Percentiles rank a stretch among this genome's conserved stretches.
phyloP scores from a whole-genome alignment of 306 rosid species.

The Abrus precatorius region DNA sequence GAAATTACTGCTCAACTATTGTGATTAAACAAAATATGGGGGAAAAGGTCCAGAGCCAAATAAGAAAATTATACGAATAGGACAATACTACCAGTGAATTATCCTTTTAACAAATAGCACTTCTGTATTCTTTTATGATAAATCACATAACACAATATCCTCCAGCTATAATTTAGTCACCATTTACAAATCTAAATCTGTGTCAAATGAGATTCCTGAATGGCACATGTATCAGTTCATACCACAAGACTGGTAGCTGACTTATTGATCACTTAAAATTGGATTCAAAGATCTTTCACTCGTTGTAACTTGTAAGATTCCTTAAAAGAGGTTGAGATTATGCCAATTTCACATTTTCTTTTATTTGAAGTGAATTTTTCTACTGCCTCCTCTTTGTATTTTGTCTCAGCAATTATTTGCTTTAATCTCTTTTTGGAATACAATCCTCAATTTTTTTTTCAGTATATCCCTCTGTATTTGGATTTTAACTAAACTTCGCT shows the following conservation, averaged over 20 bases:
- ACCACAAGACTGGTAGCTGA: slow-evolving; percentile 24
- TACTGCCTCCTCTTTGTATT: background rate
- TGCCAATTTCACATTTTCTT: background rate
- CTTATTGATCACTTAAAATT: slow-evolving; percentile 34
- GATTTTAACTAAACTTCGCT: background rate
- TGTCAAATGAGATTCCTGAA: slow-evolving; percentile 15
- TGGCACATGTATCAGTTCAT: slow-evolving; percentile 15
- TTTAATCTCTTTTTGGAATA: background rate
- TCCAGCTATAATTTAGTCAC: slow-evolving; percentile 21
- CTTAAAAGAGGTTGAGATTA: slow-evolving; percentile 5
- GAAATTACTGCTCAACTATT: slow-evolving; percentile 21
- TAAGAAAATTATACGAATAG: background rate
- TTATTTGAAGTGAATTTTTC: background rate
- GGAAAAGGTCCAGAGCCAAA: background rate
- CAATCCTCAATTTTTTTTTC: background rate
- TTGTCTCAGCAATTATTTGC: background rate
- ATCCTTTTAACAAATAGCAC: slow-evolving; percentile 14
- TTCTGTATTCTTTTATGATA: background rate
- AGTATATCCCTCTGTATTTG: background rate
- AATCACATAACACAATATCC: slow-evolving; percentile 17
- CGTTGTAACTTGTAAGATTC: background rate
- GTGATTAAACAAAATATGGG: background rate
- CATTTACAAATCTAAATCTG: background rate
- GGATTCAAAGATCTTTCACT: slow-evolving; percentile 32
- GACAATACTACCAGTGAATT: background rate